phyloP scores from a whole-genome alignment of 148 eudicot genomes.

The Rhododendron griersonianum region DNA sequence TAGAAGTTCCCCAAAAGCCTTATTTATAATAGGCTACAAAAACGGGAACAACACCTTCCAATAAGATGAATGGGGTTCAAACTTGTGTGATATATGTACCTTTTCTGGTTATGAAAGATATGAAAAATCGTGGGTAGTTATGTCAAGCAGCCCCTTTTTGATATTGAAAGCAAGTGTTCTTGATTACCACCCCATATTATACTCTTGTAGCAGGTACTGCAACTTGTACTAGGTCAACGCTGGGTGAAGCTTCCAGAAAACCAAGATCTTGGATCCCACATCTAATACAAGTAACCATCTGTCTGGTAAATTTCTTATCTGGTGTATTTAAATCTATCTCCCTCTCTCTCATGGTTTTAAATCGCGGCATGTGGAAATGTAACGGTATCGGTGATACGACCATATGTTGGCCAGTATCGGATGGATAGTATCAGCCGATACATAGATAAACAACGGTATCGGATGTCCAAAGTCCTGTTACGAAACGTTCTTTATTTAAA shows the following conservation, averaged over 20 bases:
- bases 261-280: not conserved
- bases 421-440: not conserved
- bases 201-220: conserved; percentile 13
- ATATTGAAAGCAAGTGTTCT: not conserved
- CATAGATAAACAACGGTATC: too few relatives aligned
- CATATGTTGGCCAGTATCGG: not conserved
- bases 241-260: not conserved
- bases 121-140: not conserved
- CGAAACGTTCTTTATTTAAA: too few relatives aligned
- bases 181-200: not conserved
- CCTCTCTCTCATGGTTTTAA: not conserved
- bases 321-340: not conserved
- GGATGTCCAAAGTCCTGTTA: too few relatives aligned
- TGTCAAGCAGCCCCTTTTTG: not conserved
- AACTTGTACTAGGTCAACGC: conserved; percentile 10
- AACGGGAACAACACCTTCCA: too few relatives aligned
- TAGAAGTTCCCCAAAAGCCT: too few relatives aligned
- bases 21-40: too few relatives aligned
- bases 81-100: not conserved
- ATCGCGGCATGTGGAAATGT: not conserved
- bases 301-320: not conserved
- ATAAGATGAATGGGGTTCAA: not conserved
- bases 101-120: not conserved
- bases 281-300: not conserved
- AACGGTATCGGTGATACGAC: too few relatives aligned